Base-by-base conservation (phyloP, 2,329 filamentous ascomycete genomes). In the Phoma sp. region DNA sequence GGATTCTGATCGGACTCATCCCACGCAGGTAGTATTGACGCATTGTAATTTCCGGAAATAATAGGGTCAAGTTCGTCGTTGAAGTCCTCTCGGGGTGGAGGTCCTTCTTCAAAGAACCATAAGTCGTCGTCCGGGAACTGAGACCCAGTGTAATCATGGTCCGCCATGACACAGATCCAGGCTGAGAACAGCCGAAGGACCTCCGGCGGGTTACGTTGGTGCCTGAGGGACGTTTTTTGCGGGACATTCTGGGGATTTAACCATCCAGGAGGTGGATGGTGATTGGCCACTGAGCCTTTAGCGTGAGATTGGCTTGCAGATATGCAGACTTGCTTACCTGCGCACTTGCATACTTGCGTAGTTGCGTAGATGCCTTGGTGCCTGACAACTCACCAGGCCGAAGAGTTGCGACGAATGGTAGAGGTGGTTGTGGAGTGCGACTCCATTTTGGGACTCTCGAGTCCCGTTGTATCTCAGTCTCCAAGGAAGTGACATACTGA, bases 291-390 rank as follows among this genome's bases (percentile, higher is more conserved):
- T 3, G 17, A 15, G 7, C 5, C 1, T 11, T 12, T 51, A 48
- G 25, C 9, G 28, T 42, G n/a, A 32, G 18, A 32, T 21, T 53
- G 53, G 59, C 53, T 57, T 61, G 47, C 53, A 57, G 23, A 12
- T 25, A 33, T 45, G 20, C 42, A 11, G 14, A 21, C 34, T 52
- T 60, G 37, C 29, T 7, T n/a, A 56, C 23, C 21, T 59, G 51
- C 29, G 6, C 32, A 56, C 30, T 30, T 53, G 51, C 48, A 28
- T 38, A 53, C 30, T 42, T 61, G 49, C 48, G 17, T 25, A 54
- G 5, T 53, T 60, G 40, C 32, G 11, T 28, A 56, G 29, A 47
- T 56, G 39, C 38, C 52, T 57, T 18, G 30, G 5, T 43, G 43
- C 47, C 48, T 56, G 15, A 43, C 6, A 25, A 15, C 7, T 4